These are phyloP conservation scores for Porcisia hertigi DNA, from an alignment of 208 protist genomes.

Conservation along the genomic window DNA sequence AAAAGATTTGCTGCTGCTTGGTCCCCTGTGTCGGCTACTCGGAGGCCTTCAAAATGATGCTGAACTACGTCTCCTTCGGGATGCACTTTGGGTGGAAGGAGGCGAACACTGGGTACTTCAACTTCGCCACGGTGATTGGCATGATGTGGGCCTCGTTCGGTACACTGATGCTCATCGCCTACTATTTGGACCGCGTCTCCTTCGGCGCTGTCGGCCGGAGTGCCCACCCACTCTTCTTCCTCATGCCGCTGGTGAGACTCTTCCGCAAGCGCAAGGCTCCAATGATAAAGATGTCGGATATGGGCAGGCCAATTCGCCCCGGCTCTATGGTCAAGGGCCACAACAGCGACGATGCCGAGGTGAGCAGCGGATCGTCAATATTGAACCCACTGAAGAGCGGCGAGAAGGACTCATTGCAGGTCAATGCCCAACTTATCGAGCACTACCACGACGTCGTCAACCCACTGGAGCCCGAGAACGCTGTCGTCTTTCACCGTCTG, in stretches of 20 bases:
- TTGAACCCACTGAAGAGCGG: constrained; percentile 23
- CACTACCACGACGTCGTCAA: constrained; percentile 48
- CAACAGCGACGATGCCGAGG: constrained; percentile 4
- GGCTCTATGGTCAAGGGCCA: constrained; percentile 22
- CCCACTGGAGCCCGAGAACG: constrained; percentile 27
- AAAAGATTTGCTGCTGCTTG: constrained; percentile 49
- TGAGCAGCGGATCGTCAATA: constrained; percentile 3
- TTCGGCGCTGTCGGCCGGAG: constrained; percentile 60
- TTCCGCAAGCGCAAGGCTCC: constrained; percentile 36
- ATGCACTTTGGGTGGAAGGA: constrained; percentile 45
- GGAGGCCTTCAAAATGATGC: constrained; percentile 49
- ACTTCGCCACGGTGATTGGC: constrained; percentile 50
- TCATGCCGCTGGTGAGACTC: constrained; percentile 42
- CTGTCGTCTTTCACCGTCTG: constrained; percentile 53
- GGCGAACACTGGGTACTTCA: constrained; percentile 43
- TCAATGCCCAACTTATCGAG: constrained; percentile 32
- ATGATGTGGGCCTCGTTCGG: constrained; percentile 81
- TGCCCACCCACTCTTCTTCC: constrained; percentile 76
- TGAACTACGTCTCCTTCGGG: constrained; percentile 51
- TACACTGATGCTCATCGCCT: constrained; percentile 67
- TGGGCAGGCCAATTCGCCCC: constrained; percentile 26
- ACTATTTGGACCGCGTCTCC: constrained; percentile 87
- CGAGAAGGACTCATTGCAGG: not conserved
- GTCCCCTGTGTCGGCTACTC: constrained; percentile 69
- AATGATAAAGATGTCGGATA: constrained; percentile 36